Percentiles rank a stretch among this genome's conserved stretches.
Conservation (phyloP, 805 yeast genomes). For the Myxozyma melibiosi region DNA sequence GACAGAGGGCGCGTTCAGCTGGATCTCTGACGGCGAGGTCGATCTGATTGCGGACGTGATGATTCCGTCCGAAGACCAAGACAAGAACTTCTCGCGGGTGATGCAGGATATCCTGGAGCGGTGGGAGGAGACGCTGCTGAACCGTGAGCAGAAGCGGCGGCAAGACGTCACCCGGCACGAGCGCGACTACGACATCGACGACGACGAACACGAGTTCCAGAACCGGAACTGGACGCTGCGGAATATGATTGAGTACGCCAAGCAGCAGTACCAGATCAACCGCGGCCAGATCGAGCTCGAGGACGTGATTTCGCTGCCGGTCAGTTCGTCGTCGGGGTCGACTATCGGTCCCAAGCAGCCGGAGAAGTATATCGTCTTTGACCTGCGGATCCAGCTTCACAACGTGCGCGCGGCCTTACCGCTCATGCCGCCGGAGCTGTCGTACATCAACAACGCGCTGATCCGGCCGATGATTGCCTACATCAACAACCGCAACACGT, state of each 20-base stretch:
- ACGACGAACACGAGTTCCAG: conserved; percentile 23
- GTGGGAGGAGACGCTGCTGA: conserved; percentile 43
- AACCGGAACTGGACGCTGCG: conserved; percentile 10
- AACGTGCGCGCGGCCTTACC: conserved; percentile 91
- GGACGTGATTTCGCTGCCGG: background rate
- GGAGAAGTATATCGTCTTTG: conserved; percentile 59
- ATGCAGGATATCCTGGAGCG: conserved; percentile 46
- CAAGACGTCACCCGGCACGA: background rate
- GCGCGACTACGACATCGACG: conserved; percentile 19
- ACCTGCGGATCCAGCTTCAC: conserved; percentile 74
- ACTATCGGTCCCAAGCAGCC: conserved; percentile 6
- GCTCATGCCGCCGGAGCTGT: conserved; percentile 78
- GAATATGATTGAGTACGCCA: conserved; percentile 10
- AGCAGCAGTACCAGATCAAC: background rate
- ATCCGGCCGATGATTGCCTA: conserved; percentile 94
- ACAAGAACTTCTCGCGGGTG: conserved; percentile 46
- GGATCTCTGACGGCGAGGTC: conserved; percentile 91
- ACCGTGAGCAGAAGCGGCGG: conserved; percentile 23
- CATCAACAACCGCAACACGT: conserved; percentile 85
- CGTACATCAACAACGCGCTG: conserved; percentile 89
- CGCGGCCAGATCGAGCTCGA: conserved; percentile 12
- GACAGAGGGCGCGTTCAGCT: conserved; percentile 87
- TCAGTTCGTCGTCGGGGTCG: background rate
- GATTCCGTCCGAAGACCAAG: conserved; percentile 68
- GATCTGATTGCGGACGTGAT: conserved; percentile 91